A percentile compares a stretch with the other conserved stretches of the same genome.
Conservation (phyloP, 1,284 basidiomycete genomes). For the Hemileccinum hortonii region DNA sequence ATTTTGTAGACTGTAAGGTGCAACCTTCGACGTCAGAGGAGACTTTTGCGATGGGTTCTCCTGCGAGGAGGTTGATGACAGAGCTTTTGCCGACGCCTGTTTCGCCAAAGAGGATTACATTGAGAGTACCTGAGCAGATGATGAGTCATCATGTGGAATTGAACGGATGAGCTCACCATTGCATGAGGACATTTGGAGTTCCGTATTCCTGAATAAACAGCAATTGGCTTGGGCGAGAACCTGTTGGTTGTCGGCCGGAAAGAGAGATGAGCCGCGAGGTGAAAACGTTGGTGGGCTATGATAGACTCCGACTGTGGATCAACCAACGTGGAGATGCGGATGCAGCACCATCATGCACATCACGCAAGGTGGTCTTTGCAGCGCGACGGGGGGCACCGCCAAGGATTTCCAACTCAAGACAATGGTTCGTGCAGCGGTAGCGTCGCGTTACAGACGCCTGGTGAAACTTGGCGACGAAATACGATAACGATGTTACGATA, state of each 20-base stretch:
- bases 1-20: slow-evolving; percentile 25
- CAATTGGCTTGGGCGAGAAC: no score
- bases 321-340: neutral
- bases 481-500: no score
- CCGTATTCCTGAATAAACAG: no score
- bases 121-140: slow-evolving; percentile 14
- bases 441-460: no score
- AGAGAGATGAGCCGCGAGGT: slow-evolving; percentile 5
- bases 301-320: slow-evolving; percentile 9
- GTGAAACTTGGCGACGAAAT: no score
- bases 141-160: slow-evolving; percentile 1
- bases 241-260: slow-evolving; percentile 4
- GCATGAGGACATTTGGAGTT: slow-evolving; percentile 21
- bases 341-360: slow-evolving; percentile 18
- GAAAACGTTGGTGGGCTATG: slow-evolving; percentile 2
- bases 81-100: slow-evolving; percentile 35
- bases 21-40: slow-evolving; percentile 27
- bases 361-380: no score
- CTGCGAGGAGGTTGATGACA: slow-evolving; percentile 33
- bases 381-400: no score
- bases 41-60: slow-evolving; percentile 22
- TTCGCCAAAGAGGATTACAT: slow-evolving; percentile 33
- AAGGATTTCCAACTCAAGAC: no score
- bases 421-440: no score
- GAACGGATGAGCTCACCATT: slow-evolving; percentile 13